Evolutionary conservation across 208 protist genomes (phyloP), one percentile per base, ranked within the genome.

Genomic region (Trypanosoma mega): DNA sequence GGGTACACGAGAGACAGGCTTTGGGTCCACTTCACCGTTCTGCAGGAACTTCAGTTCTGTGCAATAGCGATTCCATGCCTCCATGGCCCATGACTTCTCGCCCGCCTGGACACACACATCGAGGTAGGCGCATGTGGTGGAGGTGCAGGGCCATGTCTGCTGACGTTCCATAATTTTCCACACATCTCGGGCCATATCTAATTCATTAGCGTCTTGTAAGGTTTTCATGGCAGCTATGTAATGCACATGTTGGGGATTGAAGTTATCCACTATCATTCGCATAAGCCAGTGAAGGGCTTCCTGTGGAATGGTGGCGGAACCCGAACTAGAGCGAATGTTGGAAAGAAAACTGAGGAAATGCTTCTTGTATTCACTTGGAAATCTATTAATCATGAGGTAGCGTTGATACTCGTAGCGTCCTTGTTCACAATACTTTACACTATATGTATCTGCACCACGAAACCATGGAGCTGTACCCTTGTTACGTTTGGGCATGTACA

Each of bases 101-200:
- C 76, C 74, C 1, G 86, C 84, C 20, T 62, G 68, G 12, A 78
- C 68, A 65, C 91, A 96, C 3, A 94, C 76, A 57, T 93, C 84
- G 39, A 96, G 61, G 55, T 93, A 96, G n/a, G 82, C 81, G 55
- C 76, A 82, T n/a, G 95, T 67, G 20, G 87, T 93, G 27, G 74
- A 57, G n/a, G 87, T 93, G 65, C 93, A 87, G 4, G 91, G 91
- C 76, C 81, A 92, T n/a, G 87, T 94, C 59, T 93, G 85, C 66
- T 96, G 88, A 8, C 88, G 85, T 77, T 96, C 91, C 88, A 96
- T 93, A 36, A 96, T 88, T 59, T 91, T 93, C 88, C 91, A 96
- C 24, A 92, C 87, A 74, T 96, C 91, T 3, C 83, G 70, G 16
- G 91, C 91, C 85, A 94, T 96, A 71, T 96, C 85, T 8, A 86